Percentiles rank a stretch among this genome's conserved stretches.
Conservation (phyloP, 2,329 filamentous ascomycete species). For the Aspergillus neotritici region DNA sequence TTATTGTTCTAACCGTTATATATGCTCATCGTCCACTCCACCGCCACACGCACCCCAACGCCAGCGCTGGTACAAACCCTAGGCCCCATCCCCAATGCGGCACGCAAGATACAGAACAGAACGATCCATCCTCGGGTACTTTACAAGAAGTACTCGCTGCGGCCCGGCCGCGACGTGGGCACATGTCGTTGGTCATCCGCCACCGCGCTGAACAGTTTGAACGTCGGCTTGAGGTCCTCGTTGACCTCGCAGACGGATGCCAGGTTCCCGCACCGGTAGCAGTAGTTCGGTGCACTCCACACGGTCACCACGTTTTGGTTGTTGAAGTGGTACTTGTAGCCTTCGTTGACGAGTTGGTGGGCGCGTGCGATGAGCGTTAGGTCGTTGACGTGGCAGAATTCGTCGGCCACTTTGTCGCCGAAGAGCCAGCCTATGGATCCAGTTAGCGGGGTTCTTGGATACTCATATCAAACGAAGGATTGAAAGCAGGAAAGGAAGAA, state of each 20-base stretch:
- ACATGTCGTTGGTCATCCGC: slow-evolving; percentile 44
- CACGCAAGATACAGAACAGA: slow-evolving; percentile 7
- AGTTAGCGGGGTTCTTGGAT: not conserved
- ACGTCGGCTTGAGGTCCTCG: slow-evolving; percentile 78
- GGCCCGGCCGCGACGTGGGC: slow-evolving; percentile 39
- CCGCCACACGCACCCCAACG: slow-evolving; percentile 24
- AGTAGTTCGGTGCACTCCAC: slow-evolving; percentile 82
- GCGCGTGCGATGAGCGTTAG: slow-evolving; percentile 66
- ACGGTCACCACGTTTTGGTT: slow-evolving; percentile 88
- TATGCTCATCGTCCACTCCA: slow-evolving; percentile 22
- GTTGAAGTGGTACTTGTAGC: slow-evolving; percentile 87
- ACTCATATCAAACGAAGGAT: too few species aligned
- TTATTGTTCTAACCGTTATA: slow-evolving; percentile 33
- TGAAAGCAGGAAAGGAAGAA: too few species aligned
- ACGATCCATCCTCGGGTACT: slow-evolving; percentile 12
- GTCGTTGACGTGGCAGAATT: slow-evolving; percentile 73
- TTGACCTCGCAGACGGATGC: slow-evolving; percentile 83
- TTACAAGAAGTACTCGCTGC: slow-evolving; percentile 47
- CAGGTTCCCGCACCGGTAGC: slow-evolving; percentile 94
- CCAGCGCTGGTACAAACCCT: slow-evolving; percentile 30
- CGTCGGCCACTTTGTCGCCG: slow-evolving; percentile 65
- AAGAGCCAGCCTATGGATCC: slow-evolving; percentile 51
- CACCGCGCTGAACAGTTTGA: slow-evolving; percentile 55
- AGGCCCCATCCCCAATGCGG: slow-evolving; percentile 7
- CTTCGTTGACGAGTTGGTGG: slow-evolving; percentile 71